Evolutionary conservation across 2,329 filamentous ascomycete species (phyloP).

Genomic region (Pezicula radicicola): DNA sequence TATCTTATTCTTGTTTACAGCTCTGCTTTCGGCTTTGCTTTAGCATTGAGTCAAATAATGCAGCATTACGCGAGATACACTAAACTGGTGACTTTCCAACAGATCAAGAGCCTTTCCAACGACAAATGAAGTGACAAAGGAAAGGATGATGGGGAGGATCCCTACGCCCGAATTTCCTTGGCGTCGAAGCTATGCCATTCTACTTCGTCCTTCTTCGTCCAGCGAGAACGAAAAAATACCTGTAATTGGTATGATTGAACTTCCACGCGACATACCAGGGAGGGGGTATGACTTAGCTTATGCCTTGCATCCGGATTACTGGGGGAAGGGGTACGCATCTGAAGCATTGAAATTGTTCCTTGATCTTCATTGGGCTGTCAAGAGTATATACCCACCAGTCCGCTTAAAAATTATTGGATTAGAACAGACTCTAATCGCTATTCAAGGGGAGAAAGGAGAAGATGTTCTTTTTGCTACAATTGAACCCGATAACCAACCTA

Average conservation of each 20-base stretch:
- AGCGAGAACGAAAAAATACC: background rate
- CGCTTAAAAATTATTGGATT: no score
- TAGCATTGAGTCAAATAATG: no score
- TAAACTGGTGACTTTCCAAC: no score
- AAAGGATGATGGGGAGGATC: conserved; percentile 1
- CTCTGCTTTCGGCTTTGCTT: no score
- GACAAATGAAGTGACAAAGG: background rate
- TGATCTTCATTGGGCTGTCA: conserved; percentile 1
- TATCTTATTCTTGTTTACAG: background rate
- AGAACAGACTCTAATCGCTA: no score
- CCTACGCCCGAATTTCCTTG: conserved; percentile 9
- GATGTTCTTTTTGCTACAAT: no score
- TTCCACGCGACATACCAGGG: conserved; percentile 1
- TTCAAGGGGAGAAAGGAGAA: no score
- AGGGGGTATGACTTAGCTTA: conserved; percentile 11
- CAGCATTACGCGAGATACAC: no score
- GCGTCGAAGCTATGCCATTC: conserved; percentile 19
- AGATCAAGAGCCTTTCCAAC: no score
- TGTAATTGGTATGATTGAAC: conserved; percentile 9
- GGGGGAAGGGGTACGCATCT: conserved; percentile 13
- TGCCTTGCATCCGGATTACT: conserved; percentile 8
- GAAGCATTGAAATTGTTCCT: conserved; percentile 13
- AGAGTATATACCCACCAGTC: no score
- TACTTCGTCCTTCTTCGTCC: conserved; percentile 6
- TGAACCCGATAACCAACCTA: no score